Evolutionary conservation across 139 green algal genomes (phyloP), one percentile per base, ranked within the genome.

Genomic region (Picochlorum sp.): DNA sequence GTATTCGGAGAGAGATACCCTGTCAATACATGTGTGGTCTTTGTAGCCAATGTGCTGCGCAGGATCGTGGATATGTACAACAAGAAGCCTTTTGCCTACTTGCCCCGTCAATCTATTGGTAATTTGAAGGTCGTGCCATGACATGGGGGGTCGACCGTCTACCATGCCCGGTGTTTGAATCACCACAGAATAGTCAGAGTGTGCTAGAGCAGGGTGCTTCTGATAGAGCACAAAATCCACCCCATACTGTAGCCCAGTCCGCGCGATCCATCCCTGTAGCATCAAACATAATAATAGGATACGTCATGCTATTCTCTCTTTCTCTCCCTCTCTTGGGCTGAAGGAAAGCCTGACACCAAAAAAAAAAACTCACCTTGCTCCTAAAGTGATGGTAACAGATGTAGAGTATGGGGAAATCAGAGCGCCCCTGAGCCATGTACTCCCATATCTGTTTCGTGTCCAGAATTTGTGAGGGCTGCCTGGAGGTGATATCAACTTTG

Each of bases 161-260:
- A 11, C 37, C 11, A 16, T 21, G 20, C 20, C 20, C 0, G 30
- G 20, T 38, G 21, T 18, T 45, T 57, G 49, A 14, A 84, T 66
- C 9, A 74, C 14, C 1, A 81, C 80, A 18, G 65, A 70, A 7
- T 77, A 77, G 31, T 76, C 58, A 1, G 71, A 78, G 63, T 86
- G 80, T 3, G 67, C 30, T 9, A 69, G 21, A 16, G 71, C 68
- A 15, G 80, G 80, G 54, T 86, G 80, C 23, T 62, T 44, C 47
- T 79, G 65, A 55, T 86, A 86, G 47, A 86, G 57, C 49, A 86
- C 80, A 45, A 77, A 77, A 57, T 86, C 75, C 9, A 67, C 71
- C 4, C 80, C 80, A 60, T 86, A 86, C 67, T 82, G 77, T 16
- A 86, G 60, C 2, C 80, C 80, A 1, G 80, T 86, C 15, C 79